phyloP scores from a whole-genome alignment of 1,284 basidiomycete species.

The Vanrija humicola region DNA sequence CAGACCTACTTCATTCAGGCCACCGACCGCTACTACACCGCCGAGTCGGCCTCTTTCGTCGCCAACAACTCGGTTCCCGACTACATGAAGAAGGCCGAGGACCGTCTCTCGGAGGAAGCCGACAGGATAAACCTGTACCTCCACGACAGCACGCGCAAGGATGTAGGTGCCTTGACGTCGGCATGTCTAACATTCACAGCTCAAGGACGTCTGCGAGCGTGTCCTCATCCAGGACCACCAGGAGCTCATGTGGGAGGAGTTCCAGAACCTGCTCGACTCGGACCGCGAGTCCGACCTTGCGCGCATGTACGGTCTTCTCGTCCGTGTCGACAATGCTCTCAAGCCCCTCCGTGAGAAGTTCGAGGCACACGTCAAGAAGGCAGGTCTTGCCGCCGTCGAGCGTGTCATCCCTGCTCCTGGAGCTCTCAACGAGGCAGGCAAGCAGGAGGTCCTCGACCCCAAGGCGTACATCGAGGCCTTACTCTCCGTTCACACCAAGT shows the following conservation, averaged over 20 bases:
- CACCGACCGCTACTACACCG: constrained; percentile 86
- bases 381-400: constrained; percentile 77
- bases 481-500: constrained; percentile 86
- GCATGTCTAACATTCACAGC: constrained; percentile 34
- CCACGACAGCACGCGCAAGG: constrained; percentile 79
- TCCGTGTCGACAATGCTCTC: constrained; percentile 82
- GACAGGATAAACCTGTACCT: constrained; percentile 93
- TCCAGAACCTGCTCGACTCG: constrained; percentile 85
- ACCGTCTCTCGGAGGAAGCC: constrained; percentile 87
- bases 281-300: constrained; percentile 92
- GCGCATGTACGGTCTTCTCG: constrained; percentile 89
- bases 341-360: constrained; percentile 90
- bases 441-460: constrained; percentile 65
- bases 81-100: constrained; percentile 95
- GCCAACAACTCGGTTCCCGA: constrained; percentile 88
- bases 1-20: constrained; percentile 83
- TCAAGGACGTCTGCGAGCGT: constrained; percentile 86
- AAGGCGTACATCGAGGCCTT: constrained; percentile 93
- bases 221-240: constrained; percentile 87
- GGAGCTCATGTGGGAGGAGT: constrained; percentile 88
- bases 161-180: constrained; percentile 43
- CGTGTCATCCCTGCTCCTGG: constrained; percentile 61
- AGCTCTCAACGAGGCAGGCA: constrained; percentile 57
- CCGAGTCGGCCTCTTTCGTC: constrained; percentile 87
- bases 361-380: constrained; percentile 89